phyloP scores from a whole-genome alignment of 192 early-diverging fungal species.

The Backusella parvicylindrica region DNA sequence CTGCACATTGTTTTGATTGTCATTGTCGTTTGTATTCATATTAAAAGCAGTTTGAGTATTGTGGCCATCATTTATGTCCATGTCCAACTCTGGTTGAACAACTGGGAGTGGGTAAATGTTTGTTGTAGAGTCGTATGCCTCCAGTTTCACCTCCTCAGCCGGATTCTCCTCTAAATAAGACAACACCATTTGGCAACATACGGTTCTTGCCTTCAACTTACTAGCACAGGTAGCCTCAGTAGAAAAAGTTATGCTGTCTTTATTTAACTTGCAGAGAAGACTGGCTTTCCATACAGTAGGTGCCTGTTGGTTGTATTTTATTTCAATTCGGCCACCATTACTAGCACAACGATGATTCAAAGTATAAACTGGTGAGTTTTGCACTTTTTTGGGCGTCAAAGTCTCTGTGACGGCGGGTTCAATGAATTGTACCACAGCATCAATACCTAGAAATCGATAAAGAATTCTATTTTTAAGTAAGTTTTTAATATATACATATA shows the following conservation, averaged over 20 bases:
- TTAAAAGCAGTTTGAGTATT: background rate
- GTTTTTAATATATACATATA: background rate
- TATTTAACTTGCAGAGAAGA: background rate
- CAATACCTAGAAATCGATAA: background rate
- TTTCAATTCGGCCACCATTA: background rate
- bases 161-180: background rate
- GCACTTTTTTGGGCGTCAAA: background rate
- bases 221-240: background rate
- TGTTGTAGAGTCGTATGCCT: background rate
- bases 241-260: background rate
- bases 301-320: background rate
- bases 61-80: background rate
- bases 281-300: background rate
- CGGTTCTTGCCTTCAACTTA: background rate
- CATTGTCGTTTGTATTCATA: background rate
- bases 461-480: background rate
- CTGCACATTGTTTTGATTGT: background rate
- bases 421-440: background rate
- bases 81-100: background rate
- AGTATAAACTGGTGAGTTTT: background rate
- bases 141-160: background rate
- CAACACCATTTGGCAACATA: background rate
- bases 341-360: background rate
- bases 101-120: background rate
- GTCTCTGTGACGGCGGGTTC: background rate